Conservation (phyloP, 2,329 filamentous ascomycete species). For the Neocucurbitaria cava region DNA sequence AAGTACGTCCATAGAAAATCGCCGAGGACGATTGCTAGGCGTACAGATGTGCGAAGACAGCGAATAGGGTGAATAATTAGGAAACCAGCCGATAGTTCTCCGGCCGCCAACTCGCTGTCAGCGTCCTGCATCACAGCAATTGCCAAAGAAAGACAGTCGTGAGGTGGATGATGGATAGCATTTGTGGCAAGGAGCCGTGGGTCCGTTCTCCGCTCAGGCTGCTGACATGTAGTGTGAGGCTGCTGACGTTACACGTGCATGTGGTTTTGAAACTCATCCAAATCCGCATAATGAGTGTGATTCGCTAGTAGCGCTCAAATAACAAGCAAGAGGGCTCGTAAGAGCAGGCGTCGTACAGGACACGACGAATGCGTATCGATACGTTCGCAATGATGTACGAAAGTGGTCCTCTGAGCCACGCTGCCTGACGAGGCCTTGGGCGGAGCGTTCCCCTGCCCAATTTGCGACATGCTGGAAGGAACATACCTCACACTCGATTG, state of each 20-base stretch:
- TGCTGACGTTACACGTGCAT: slow-evolving; percentile 34
- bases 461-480: slow-evolving; percentile 6
- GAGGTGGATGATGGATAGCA: slow-evolving; percentile 12
- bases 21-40: slow-evolving; percentile 2
- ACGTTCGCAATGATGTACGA: slow-evolving; percentile 34
- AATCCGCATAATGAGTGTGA: slow-evolving; percentile 6
- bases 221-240: slow-evolving; percentile 26
- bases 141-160: slow-evolving; percentile 16
- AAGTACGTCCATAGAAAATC: slow-evolving; percentile 15
- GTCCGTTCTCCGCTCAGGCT: neutral
- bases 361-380: slow-evolving; percentile 27
- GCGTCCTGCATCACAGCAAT: slow-evolving; percentile 13
- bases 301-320: neutral
- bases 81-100: neutral
- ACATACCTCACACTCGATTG: slow-evolving; percentile 10
- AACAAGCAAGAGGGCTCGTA: slow-evolving; percentile 6
- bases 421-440: slow-evolving; percentile 34
- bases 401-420: slow-evolving; percentile 37
- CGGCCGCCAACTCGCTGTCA: slow-evolving; percentile 9
- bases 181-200: neutral
- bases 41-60: slow-evolving; percentile 1
- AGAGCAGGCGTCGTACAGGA: slow-evolving; percentile 20
- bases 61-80: neutral
- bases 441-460: slow-evolving; percentile 13
- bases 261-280: slow-evolving; percentile 19